Percentiles rank a stretch among this genome's conserved stretches.
phyloP scores from a whole-genome alignment of 1,284 basidiomycete genomes.

The Ganoderma sinense region DNA sequence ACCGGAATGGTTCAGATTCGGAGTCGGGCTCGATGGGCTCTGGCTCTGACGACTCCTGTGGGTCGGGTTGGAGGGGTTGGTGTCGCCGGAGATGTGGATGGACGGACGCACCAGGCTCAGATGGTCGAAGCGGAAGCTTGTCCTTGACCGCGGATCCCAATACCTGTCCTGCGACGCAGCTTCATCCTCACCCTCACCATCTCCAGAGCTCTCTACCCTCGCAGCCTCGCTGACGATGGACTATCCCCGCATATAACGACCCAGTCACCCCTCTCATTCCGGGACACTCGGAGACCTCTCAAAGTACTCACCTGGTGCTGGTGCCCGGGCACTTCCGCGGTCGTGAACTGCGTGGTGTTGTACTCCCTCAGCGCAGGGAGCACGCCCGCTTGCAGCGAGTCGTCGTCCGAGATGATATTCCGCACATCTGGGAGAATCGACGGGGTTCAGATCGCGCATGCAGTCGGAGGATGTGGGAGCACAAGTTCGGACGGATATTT shows the following conservation, averaged over 20 bases:
- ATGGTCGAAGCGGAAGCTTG: constrained; percentile 85
- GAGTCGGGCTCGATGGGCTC: constrained; percentile 67
- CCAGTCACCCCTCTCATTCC: constrained; percentile 3
- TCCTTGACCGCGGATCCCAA: constrained; percentile 81
- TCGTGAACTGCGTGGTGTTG: constrained; percentile 86
- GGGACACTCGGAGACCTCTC: not conserved
- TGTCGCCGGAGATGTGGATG: not conserved
- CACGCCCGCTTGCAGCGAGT: constrained; percentile 78
- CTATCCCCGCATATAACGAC: constrained; percentile 44
- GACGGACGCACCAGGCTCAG: constrained; percentile 66
- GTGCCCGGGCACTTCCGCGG: constrained; percentile 80
- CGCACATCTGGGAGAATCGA: constrained; percentile 74
- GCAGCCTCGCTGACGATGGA: constrained; percentile 81
- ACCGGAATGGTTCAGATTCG: constrained; percentile 82
- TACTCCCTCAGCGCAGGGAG: constrained; percentile 82
- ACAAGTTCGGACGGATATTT: constrained; percentile 10
- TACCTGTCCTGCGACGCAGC: constrained; percentile 70
- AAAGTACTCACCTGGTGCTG: constrained; percentile 67
- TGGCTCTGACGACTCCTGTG: constrained; percentile 80
- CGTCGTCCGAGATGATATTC: constrained; percentile 87
- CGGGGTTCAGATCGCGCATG: constrained; percentile 12
- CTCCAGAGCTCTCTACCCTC: constrained; percentile 42
- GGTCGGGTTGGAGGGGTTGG: too few relatives aligned
- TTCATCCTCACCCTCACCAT: constrained; percentile 33
- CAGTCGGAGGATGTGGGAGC: not conserved